Evolutionary conservation across 176 grass and related monocot genomes (phyloP), one percentile per base, ranked within the genome.

Genomic region (Luzula sylvatica): DNA sequence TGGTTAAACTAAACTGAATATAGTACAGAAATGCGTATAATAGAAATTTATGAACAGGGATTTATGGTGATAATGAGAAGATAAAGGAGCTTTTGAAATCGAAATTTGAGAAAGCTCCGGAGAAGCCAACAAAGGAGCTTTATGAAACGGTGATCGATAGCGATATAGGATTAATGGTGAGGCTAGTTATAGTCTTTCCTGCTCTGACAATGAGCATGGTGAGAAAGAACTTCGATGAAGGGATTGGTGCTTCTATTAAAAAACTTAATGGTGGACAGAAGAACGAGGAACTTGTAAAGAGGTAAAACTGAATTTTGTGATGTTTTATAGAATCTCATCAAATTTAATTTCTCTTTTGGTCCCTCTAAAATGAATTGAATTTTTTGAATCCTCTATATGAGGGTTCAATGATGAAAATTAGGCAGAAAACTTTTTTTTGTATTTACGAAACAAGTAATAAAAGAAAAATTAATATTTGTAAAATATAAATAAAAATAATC

Each of bases 81-180:
- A n/a, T 77, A 29, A 70, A 50, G 56, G 57, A 65, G 58, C 26
- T 77, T 44, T 41, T 77, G 16, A 71, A 46, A 61, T 22, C 66
- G 13, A 77, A 70, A 16, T 65, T 70, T 4, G 50, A 46, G 29
- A 38, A 29, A 46, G 57, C 48, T 15, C 49, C 74, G 1, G 57
- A 65, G 24, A 56, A 42, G 20, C 39, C 74, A 5, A 71, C 58
- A 0, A 65, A 42, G 58, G 66, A 77, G 24, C 28, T 77, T n/a
- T 58, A 65, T 20, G 66, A 65, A n/a, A 29, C 50, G 18, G 74
- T 65, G 57, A 77, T 77, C 11, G 28, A 70, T 15, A 42, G 41
- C 13, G 66, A 77, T 20, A 38, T 77, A 1, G 20, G 25, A 11
- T 24, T 77, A 26, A 61, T 41, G 15, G 65, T 65, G 19, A 77